Base-by-base conservation (phyloP, 441 rosid species). In the Pelargonium cotyledonis region DNA sequence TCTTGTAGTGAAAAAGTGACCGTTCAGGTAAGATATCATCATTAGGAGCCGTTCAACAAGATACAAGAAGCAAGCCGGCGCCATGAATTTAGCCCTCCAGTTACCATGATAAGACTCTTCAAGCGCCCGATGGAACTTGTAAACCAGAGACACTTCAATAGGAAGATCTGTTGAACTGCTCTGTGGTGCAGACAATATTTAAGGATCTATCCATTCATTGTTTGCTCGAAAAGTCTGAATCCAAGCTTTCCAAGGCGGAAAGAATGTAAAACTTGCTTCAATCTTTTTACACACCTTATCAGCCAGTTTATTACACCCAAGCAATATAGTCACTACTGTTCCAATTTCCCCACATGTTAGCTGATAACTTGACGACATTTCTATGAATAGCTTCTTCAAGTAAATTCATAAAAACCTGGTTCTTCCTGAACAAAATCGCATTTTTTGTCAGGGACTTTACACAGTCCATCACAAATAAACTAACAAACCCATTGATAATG, bases 361-460 rank as follows among this genome's bases (percentile, higher is more conserved):
- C 23, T 65, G 23, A 7, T 16, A 6, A 14, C 10, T 65, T 8
- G 4, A 5, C 9, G 18, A 65, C 41, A 11, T 40, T 65, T 40
- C 51, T 40, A 0, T 8, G 4, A 8, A 69, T 69, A 5, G 6
- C 38, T 60, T 18, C 57, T 41, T 63, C 41, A 31, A 63, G 47
- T 18, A 63, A 47, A n/a, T 46, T 2, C 15, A 7, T 49, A 19
- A 46, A 63, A 29, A 35, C 58, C 49, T 47, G 40, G 11, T 18
- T 46, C 53, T 35, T 63, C 55, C 62, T 29, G 47, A 63, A 41
- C n/a, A 35, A 29, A 23, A 70, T 49, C 68, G 49, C 65, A 63
- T 70, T 29, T 61, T 29, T 9, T 31, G 73, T 5, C 60, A 51
- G 0, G 2, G 53, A 58, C 11, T 31, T 35, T 40, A 35, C n/a